phyloP scores from a whole-genome alignment of 2,329 filamentous ascomycete species.

The Penicillium digitatum region DNA sequence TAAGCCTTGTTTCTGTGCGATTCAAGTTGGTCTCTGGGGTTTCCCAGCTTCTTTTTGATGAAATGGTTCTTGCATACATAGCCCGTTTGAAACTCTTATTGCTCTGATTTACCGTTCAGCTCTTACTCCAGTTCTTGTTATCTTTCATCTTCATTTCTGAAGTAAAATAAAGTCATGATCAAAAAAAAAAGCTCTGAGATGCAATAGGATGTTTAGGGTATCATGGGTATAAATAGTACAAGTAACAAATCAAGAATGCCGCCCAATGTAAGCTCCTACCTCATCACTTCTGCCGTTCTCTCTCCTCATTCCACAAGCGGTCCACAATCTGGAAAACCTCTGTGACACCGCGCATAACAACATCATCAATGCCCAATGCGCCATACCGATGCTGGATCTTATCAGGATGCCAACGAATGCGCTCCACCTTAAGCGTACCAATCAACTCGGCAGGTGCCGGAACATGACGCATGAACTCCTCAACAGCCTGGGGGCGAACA shows the following conservation, averaged over 20 bases:
- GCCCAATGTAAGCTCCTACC: conserved; percentile 3
- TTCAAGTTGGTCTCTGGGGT: conserved; percentile 20
- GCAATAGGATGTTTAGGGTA: conserved; percentile 12
- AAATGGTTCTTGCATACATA: conserved; percentile 25
- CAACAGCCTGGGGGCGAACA: conserved; percentile 58
- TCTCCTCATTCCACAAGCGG: conserved; percentile 67
- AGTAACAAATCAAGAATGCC: conserved; percentile 6
- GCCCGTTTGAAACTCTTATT: conserved; percentile 9
- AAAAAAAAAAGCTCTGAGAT: background rate
- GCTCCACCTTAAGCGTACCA: conserved; percentile 70
- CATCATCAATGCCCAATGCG: conserved; percentile 62
- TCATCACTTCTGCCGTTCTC: conserved; percentile 20
- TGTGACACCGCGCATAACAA: conserved; percentile 74
- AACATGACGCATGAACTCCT: conserved; percentile 65
- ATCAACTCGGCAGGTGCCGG: conserved; percentile 39
- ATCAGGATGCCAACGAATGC: conserved; percentile 94
- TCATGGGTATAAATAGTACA: conserved; percentile 2
- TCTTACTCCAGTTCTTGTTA: conserved; percentile 5
- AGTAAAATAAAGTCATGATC: conserved; percentile 24
- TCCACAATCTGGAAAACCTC: conserved; percentile 91
- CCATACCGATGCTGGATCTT: conserved; percentile 91
- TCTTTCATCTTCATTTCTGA: conserved; percentile 11
- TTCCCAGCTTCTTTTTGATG: conserved; percentile 13
- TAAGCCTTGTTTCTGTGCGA: conserved; percentile 4
- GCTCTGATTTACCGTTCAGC: conserved; percentile 10